Percentiles rank a stretch among this genome's conserved stretches.
phyloP scores from a whole-genome alignment of 495 filamentous ascomycete species.

The Penicillium subrubescens region DNA sequence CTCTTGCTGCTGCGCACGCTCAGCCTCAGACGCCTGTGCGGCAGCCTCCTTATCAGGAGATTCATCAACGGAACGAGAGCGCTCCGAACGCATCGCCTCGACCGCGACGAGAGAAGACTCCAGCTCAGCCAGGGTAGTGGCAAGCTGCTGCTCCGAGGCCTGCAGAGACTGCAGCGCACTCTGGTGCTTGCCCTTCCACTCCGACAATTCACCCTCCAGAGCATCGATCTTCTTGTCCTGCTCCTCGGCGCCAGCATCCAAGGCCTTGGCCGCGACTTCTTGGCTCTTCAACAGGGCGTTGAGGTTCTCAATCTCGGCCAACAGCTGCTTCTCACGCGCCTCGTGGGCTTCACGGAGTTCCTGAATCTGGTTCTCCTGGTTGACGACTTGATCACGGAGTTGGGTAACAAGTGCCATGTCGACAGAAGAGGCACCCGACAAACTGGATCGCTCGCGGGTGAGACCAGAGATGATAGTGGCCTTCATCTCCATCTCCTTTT shows the following conservation, averaged over 20 bases:
- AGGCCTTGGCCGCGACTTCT: constrained; percentile 42
- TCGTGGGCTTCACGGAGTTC: constrained; percentile 72
- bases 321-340: constrained; percentile 71
- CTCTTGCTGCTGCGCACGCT: constrained; percentile 62
- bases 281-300: constrained; percentile 57
- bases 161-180: constrained; percentile 71
- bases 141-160: constrained; percentile 70
- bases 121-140: constrained; percentile 69
- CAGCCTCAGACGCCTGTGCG: constrained; percentile 51
- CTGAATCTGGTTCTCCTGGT: constrained; percentile 79
- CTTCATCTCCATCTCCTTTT: constrained; percentile 96
- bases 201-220: constrained; percentile 73
- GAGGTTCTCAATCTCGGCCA: constrained; percentile 67
- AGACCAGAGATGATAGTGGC: constrained; percentile 91
- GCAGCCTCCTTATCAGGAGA: constrained; percentile 48
- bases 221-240: constrained; percentile 66
- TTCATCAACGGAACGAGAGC: constrained; percentile 30
- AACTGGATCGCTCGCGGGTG: constrained; percentile 85
- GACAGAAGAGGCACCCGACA: constrained; percentile 79
- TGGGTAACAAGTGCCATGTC: constrained; percentile 91
- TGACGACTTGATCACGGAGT: constrained; percentile 82
- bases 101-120: constrained; percentile 54
- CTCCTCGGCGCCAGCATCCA: constrained; percentile 49
- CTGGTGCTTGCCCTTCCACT: constrained; percentile 77
- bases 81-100: constrained; percentile 51